Evolutionary conservation across 352 stramenopile genomes (phyloP), one percentile per base, ranked within the genome.

Genomic region (Peronospora belbahrii): DNA sequence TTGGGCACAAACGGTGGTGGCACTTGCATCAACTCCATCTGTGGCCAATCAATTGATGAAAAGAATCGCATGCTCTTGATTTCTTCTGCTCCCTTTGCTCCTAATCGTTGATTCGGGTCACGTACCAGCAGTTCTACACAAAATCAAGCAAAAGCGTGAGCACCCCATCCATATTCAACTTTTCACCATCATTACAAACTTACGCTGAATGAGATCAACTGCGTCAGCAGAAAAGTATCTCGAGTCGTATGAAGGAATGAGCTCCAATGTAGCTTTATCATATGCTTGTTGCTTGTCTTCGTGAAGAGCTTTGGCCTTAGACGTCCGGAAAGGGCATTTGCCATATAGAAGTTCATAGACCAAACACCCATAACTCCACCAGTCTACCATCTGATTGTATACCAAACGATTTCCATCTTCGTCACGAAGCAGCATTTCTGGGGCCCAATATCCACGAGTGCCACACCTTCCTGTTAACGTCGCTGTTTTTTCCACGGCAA

Each of bases 331-430:
- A n/a, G 95, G 96, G 52, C 95, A 98, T 42, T 90, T 88, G 25
- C 96, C 96, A 36, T 91, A 95, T 33, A 98, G 82, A 51, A 98
- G 95, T 67, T 98, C 96, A 57, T 97, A 97, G 18, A 99, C 65
- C 42, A 97, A 84, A 59, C 94, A 98, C 8, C 96, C 96, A 63
- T 97, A 98, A 56, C 88, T 97, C 78, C 96, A 98, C 92, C 94
- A 98, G 73, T 99, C 96, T 9, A 98, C 94, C 4, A 78, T 66
- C 27, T 97, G 77, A 56, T 86, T 85, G 64, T 99, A 98, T n/a
- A 78, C 68, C 59, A 94, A 90, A 41, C 90, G 74, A 51, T 97
- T 96, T 4, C 93, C 95, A 41, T 75, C 83, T 35, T 80, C 68
- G 44, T 98, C 86, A 10, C 85, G 75, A 23, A 85, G 55, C 23